Conservation (phyloP, 2,329 filamentous ascomycete species). For the Aspergillus ibericus region DNA sequence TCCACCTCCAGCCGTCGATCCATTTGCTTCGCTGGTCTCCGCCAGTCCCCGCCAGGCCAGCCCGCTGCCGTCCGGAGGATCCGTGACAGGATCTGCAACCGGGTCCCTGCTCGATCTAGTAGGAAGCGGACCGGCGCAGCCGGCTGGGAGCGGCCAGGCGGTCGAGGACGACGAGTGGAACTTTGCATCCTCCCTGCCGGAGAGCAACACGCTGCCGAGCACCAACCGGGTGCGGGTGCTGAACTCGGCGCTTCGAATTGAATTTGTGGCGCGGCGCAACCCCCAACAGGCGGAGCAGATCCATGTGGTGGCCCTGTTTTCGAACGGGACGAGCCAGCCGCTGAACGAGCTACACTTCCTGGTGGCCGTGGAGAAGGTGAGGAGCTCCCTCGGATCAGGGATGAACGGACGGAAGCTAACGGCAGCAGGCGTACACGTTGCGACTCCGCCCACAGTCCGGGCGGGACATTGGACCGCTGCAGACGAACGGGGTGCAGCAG, state of each 20-base stretch:
- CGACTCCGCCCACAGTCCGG: slow-evolving; percentile 83
- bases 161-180: slow-evolving; percentile 87
- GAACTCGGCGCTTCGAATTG: slow-evolving; percentile 69
- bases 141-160: slow-evolving; percentile 35
- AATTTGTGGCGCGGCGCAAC: slow-evolving; percentile 67
- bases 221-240: slow-evolving; percentile 67
- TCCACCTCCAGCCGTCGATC: slow-evolving; percentile 50
- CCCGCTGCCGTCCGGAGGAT: slow-evolving; percentile 34
- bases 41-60: slow-evolving; percentile 51
- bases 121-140: slow-evolving; percentile 23
- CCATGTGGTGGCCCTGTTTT: slow-evolving; percentile 74
- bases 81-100: slow-evolving; percentile 19
- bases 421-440: slow-evolving; percentile 69
- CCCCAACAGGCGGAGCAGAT: slow-evolving; percentile 59
- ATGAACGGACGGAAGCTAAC: neutral
- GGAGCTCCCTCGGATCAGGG: neutral
- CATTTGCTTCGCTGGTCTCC: slow-evolving; percentile 61
- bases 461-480: slow-evolving; percentile 67
- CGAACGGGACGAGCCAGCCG: slow-evolving; percentile 71
- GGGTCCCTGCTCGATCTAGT: slow-evolving; percentile 37
- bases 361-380: slow-evolving; percentile 88
- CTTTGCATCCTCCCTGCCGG: slow-evolving; percentile 82
- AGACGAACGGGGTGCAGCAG: slow-evolving; percentile 78
- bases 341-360: slow-evolving; percentile 85
- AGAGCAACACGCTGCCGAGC: slow-evolving; percentile 53